These are phyloP conservation scores for Tuber magnatum DNA, from an alignment of 495 filamentous ascomycete genomes.

Conservation along the genomic window DNA sequence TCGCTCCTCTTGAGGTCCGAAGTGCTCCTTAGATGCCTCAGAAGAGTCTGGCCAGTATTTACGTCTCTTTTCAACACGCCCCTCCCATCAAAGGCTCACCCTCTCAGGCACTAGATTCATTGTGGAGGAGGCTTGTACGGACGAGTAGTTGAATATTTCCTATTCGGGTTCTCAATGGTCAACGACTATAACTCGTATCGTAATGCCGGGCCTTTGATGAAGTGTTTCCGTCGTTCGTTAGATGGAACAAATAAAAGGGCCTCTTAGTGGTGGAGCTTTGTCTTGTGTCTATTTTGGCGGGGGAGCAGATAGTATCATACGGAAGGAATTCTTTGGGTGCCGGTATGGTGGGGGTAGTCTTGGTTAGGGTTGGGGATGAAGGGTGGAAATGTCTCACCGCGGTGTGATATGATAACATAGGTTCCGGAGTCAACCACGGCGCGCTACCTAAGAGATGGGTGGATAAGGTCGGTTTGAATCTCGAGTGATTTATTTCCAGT, in stretches of 20 bases:
- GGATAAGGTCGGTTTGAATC: neutral
- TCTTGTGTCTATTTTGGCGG: neutral
- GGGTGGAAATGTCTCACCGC: neutral
- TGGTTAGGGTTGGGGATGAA: neutral
- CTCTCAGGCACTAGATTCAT: neutral
- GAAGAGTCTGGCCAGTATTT: neutral
- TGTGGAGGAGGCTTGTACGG: neutral
- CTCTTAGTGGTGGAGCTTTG: neutral
- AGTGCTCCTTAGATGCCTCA: neutral
- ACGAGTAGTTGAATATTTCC: conserved; percentile 18
- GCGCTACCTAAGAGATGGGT: neutral
- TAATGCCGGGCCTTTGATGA: neutral
- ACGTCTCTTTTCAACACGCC: neutral
- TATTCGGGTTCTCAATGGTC: conserved; percentile 28
- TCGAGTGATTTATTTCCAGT: no score
- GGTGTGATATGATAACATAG: neutral
- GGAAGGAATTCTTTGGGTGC: neutral
- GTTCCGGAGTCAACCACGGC: neutral
- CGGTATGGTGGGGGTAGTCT: neutral
- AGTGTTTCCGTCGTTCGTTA: neutral
- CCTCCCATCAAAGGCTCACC: neutral
- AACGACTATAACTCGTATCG: neutral
- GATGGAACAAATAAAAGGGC: neutral
- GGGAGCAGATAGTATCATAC: neutral
- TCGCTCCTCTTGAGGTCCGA: neutral